Base-by-base conservation (phyloP, 192 early-diverging fungal species). In the Entomortierella chlamydospora region DNA sequence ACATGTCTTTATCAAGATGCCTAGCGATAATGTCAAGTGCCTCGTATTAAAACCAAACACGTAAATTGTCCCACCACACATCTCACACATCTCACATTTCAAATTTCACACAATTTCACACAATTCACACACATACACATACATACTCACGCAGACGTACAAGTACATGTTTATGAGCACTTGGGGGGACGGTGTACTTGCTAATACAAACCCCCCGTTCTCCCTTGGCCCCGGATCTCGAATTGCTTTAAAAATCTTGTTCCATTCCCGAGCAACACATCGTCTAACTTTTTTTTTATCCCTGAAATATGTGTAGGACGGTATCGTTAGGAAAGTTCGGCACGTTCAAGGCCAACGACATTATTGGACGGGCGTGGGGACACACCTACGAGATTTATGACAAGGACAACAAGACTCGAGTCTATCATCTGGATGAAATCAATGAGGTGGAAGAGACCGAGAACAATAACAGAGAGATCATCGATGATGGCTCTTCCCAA, bases 251-350 rank as follows among this genome's bases (percentile, higher is more conserved):
- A n/a, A n/a, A n/a, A n/a, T n/a, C n/a, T n/a, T n/a, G n/a, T n/a
- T n/a, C n/a, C n/a, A n/a, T n/a, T n/a, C n/a, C n/a, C n/a, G n/a
- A n/a, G n/a, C n/a, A n/a, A n/a, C n/a, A n/a, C n/a, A n/a, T n/a
- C n/a, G n/a, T n/a, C n/a, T n/a, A n/a, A n/a, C n/a, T n/a, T n/a
- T n/a, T n/a, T n/a, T n/a, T n/a, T n/a, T n/a, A n/a, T n/a, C n/a
- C n/a, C n/a, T 56, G 28, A 25, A 42, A 43, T 26, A 5, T 11
- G 10, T 28, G 61, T 64, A 89, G 86, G 8, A 85, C 72, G 7
- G 72, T 93, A n/a, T 84, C 85, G 15, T 76, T 99, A 34, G 97
- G 97, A 57, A 99, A 97, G 81, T 97, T 99, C 86, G 97, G 97
- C 37, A 85, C 85, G 33, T 96, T 97, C 83, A 73, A 88, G 59